Conservation (phyloP, 352 stramenopile species). For the Peronosclerospora sorghi region DNA sequence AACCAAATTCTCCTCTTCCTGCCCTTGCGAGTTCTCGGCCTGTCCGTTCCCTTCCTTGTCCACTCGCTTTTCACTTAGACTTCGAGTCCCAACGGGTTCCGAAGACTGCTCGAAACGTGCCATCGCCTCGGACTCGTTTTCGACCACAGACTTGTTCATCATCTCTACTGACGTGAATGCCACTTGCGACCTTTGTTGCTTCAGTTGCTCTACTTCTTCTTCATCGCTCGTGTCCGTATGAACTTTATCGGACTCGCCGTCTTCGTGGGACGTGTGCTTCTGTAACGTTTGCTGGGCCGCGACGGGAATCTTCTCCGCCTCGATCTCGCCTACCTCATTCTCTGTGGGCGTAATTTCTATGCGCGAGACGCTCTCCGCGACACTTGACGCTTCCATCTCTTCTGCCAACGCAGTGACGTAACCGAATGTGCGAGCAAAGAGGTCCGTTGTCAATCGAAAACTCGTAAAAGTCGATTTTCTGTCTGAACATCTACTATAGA, state of each 20-base stretch:
- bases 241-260: slow-evolving; percentile 22
- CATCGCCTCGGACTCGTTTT: slow-evolving; percentile 3
- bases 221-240: slow-evolving; percentile 25
- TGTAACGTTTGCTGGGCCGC: slow-evolving; percentile 3
- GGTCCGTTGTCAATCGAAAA: slow-evolving; percentile 13
- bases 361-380: slow-evolving; percentile 3
- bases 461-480: slow-evolving; percentile 1
- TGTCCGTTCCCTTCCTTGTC: slow-evolving; percentile 2
- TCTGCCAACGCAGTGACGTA: slow-evolving; percentile 4
- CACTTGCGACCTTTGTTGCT: not conserved
- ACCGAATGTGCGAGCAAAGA: slow-evolving; percentile 8
- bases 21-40: not conserved
- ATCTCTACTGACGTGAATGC: slow-evolving; percentile 1
- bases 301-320: slow-evolving; percentile 19
- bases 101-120: slow-evolving; percentile 8
- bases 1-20: slow-evolving; percentile 3
- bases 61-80: not conserved
- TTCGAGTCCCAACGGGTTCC: slow-evolving; percentile 1
- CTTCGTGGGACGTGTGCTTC: slow-evolving; percentile 9
- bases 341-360: slow-evolving; percentile 5
- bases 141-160: not conserved
- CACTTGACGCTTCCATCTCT: slow-evolving; percentile 17
- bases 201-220: slow-evolving; percentile 6
- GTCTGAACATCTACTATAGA: no score
- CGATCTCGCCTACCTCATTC: slow-evolving; percentile 13